A percentile compares a stretch with the other conserved stretches of the same genome.
These are phyloP conservation scores for Trichosporon ovoides DNA, from an alignment of 1,284 basidiomycete species.

Conservation along the genomic window DNA sequence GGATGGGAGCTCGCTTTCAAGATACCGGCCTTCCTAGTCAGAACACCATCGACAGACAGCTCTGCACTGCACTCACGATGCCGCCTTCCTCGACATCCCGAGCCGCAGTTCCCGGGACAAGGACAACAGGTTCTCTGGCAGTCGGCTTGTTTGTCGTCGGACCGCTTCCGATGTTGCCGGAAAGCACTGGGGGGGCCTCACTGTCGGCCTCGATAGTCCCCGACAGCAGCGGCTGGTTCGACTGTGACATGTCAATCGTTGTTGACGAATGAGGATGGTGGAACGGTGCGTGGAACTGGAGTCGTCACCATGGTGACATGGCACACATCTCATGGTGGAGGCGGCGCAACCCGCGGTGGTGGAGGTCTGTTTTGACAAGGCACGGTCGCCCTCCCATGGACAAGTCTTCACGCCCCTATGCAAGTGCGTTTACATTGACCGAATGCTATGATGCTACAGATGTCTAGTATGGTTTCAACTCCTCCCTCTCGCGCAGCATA, in stretches of 20 bases:
- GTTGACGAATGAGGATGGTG: constrained; percentile 3
- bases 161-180: constrained; percentile 41
- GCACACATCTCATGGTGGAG: neutral
- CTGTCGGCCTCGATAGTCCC: constrained; percentile 51
- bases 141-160: constrained; percentile 3
- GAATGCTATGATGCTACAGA: neutral
- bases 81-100: constrained; percentile 40
- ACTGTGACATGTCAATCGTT: constrained; percentile 31
- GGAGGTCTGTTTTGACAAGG: neutral
- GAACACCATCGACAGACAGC: neutral
- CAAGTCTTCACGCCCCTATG: neutral
- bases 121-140: constrained; percentile 30
- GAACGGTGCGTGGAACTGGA: neutral
- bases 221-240: constrained; percentile 34
- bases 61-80: constrained; percentile 34
- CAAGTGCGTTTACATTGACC: neutral
- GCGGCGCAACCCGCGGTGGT: neutral
- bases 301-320: neutral
- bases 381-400: neutral
- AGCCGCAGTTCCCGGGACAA: constrained; percentile 41
- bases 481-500: constrained; percentile 37
- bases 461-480: constrained; percentile 37
- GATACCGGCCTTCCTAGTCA: constrained; percentile 37
- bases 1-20: constrained; percentile 71
- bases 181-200: constrained; percentile 28